Percentiles rank a stretch among this genome's conserved stretches.
phyloP scores from a whole-genome alignment of 2,329 filamentous ascomycete species.

The Claviceps spartinae region DNA sequence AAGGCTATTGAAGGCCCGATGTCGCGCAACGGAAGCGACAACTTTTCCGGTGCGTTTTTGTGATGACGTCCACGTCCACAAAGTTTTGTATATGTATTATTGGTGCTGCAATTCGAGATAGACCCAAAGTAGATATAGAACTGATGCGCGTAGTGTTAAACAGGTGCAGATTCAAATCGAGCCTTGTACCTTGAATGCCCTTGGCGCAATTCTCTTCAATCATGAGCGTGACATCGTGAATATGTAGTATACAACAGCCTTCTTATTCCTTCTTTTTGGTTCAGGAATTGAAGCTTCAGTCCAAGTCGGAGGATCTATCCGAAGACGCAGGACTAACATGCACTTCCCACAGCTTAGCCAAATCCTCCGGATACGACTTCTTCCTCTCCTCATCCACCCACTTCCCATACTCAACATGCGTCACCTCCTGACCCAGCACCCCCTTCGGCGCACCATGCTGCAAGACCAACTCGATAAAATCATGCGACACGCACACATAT shows the following conservation, averaged over 20 bases:
- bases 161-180: no score
- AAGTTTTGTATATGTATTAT: conserved; percentile 1
- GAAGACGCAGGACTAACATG: conserved; percentile 22
- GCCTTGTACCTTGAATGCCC: no score
- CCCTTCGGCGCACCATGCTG: conserved; percentile 26
- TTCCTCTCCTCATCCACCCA: conserved; percentile 25
- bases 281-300: neutral
- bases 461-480: conserved; percentile 39
- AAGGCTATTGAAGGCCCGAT: conserved; percentile 25
- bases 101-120: neutral
- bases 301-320: neutral
- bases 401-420: conserved; percentile 25
- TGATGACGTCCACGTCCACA: conserved; percentile 7
- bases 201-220: no score
- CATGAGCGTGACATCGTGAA: no score
- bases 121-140: neutral
- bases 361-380: conserved; percentile 17
- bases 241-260: no score
- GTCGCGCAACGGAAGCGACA: conserved; percentile 12
- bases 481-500: conserved; percentile 45
- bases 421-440: conserved; percentile 35
- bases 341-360: conserved; percentile 28
- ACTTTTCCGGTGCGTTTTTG: conserved; percentile 19
- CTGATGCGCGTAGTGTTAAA: neutral
- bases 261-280: no score